Evolutionary conservation across 2,329 filamentous ascomycete genomes (phyloP), one percentile per base, ranked within the genome.

Genomic region (Cryoendolithus antarcticus): DNA sequence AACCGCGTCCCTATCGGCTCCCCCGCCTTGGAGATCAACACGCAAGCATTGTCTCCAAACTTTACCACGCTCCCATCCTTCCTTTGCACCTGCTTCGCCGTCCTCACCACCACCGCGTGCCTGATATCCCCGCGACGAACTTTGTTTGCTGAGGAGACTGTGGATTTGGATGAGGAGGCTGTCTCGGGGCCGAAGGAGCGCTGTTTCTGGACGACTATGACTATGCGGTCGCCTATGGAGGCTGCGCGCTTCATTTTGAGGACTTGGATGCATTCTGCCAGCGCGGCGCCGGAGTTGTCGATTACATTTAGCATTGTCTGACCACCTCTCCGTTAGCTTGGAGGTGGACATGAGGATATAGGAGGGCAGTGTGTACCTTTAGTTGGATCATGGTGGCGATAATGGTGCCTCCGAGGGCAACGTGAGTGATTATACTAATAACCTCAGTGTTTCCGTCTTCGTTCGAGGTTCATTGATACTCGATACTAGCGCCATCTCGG

Each of bases 271-370:
- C 91, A 98, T 70, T 98, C 91, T 66, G 96, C 91, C 51, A 98
- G 73, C 55, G 91, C 88, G 52, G 91, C 91, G 61, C 91, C 91
- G 49, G 91, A 96, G 72, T 95, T 98, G 80, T 98, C 91, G 77
- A 98, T 96, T 80, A 91, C 96, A 68, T 91, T 95, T 56, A 98
- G 76, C 77, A 98, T 86, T 61, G 88, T 83, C 91, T 95, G 52
- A n/a, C 24, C 28, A 27, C 8, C 12, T 15, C 19, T 33, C 32
- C n/a, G 19, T 12, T 34, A n/a, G 33, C 24, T 15, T 21, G 33
- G 33, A 12, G 15, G 33, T 34, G 32, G 4, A 9, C 6, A 15
- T 24, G 13, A 10, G 31, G 12, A n/a, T n/a, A 33, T 33, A 9
- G 4, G 29, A 4, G 33, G 28, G 9, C 9, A 24, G 19, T 3